A percentile compares a stretch with the other conserved stretches of the same genome.
These are phyloP conservation scores for Ceriops tagal DNA, from an alignment of 345 rosid genomes.

Conservation along the genomic window DNA sequence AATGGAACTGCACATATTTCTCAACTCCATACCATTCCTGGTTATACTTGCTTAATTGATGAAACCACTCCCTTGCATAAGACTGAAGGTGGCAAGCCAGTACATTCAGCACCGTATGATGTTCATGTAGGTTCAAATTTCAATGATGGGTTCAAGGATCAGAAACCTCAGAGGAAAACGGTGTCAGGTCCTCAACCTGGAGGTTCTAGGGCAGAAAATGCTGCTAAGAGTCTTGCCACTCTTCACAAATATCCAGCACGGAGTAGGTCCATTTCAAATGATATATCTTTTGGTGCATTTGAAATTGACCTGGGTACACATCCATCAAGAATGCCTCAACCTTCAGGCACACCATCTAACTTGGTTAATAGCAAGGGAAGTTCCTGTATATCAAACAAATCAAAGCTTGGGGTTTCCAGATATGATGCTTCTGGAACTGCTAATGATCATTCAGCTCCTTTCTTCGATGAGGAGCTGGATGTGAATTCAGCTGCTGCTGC, in stretches of 20 bases:
- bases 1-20: slow-evolving; percentile 41
- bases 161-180: slow-evolving; percentile 23
- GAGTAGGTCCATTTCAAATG: slow-evolving; percentile 36
- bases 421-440: slow-evolving; percentile 36
- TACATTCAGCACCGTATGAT: slow-evolving; percentile 27
- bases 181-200: slow-evolving; percentile 28
- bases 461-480: slow-evolving; percentile 67
- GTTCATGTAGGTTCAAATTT: slow-evolving; percentile 16
- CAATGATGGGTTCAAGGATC: slow-evolving; percentile 25
- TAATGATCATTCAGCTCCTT: slow-evolving; percentile 48
- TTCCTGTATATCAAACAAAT: slow-evolving; percentile 25
- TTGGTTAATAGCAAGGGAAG: slow-evolving; percentile 20
- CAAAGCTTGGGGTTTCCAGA: slow-evolving; percentile 31
- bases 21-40: slow-evolving; percentile 49
- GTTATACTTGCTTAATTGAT: slow-evolving; percentile 42
- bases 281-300: slow-evolving; percentile 33
- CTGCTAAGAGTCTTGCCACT: slow-evolving; percentile 19
- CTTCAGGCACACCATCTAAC: slow-evolving; percentile 27
- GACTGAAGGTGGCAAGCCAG: slow-evolving; percentile 30
- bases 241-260: slow-evolving; percentile 26
- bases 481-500: slow-evolving; percentile 73
- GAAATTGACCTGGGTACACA: slow-evolving; percentile 32
- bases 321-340: slow-evolving; percentile 29
- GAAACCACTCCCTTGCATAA: slow-evolving; percentile 28
- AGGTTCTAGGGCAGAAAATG: slow-evolving; percentile 11